Evolutionary conservation across 257 asterid species (phyloP).

Genomic region (Jacaranda mimosifolia): DNA sequence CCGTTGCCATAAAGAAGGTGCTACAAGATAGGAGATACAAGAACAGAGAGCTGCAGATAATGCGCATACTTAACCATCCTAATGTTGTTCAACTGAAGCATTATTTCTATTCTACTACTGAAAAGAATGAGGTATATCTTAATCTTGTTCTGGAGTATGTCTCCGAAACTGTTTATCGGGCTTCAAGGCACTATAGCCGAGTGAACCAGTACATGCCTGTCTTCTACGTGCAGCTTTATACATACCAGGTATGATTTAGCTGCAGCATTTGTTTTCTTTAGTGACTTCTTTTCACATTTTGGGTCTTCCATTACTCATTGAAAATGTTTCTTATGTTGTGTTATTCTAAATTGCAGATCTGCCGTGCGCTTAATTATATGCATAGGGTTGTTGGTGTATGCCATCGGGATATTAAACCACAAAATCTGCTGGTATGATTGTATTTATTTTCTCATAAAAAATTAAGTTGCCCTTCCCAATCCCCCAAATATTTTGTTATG

Average conservation of each 20-base stretch:
- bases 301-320: background rate
- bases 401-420: slow-evolving; percentile 81
- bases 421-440: slow-evolving; percentile 64
- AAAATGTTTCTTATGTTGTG: background rate
- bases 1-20: slow-evolving; percentile 69
- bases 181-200: slow-evolving; percentile 55
- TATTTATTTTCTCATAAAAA: background rate
- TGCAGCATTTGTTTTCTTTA: background rate
- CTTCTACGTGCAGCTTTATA: slow-evolving; percentile 58
- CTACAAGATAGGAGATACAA: slow-evolving; percentile 66
- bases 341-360: slow-evolving; percentile 51
- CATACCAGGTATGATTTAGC: slow-evolving; percentile 49
- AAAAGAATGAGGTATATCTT: slow-evolving; percentile 67
- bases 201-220: slow-evolving; percentile 58
- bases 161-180: slow-evolving; percentile 59
- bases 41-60: slow-evolving; percentile 62
- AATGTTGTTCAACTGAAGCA: slow-evolving; percentile 62
- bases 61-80: slow-evolving; percentile 62
- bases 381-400: slow-evolving; percentile 69
- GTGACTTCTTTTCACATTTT: background rate
- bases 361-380: slow-evolving; percentile 68
- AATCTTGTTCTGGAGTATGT: slow-evolving; percentile 67
- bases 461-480: background rate
- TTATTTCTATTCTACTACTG: slow-evolving; percentile 63
- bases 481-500: background rate